Conservation (phyloP, 1,139 yeast genomes). For the Blastobotrys apis region DNA sequence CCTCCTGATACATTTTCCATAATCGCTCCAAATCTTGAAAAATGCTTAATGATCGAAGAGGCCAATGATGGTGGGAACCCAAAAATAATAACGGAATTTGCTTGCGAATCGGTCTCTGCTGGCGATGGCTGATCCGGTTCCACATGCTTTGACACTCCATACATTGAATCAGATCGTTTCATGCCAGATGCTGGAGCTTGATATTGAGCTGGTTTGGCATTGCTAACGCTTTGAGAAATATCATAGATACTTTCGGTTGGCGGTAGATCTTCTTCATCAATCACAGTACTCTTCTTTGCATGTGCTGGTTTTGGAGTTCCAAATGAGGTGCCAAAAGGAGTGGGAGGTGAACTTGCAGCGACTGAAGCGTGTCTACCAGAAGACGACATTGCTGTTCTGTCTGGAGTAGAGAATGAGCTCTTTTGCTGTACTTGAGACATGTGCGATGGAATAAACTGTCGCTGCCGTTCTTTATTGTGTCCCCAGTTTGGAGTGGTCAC, state of each 20-base stretch:
- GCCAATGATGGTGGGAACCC: constrained; percentile 83
- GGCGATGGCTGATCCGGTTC: not conserved
- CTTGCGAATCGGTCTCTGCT: not conserved
- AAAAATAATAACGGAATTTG: constrained; percentile 69
- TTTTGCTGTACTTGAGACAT: constrained; percentile 22
- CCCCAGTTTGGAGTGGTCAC: constrained; percentile 25
- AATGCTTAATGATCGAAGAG: constrained; percentile 63
- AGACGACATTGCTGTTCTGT: constrained; percentile 17
- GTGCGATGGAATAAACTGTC: constrained; percentile 23
- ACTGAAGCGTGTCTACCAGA: constrained; percentile 15
- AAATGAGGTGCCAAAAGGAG: constrained; percentile 22
- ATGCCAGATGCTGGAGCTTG: not conserved
- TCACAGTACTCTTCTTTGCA: constrained; percentile 19
- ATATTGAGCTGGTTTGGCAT: not conserved
- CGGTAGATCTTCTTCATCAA: constrained; percentile 34
- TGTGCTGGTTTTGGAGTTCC: constrained; percentile 32
- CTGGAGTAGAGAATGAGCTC: constrained; percentile 22
- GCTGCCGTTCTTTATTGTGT: constrained; percentile 18
- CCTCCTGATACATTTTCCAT: constrained; percentile 55
- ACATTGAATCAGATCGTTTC: constrained; percentile 8
- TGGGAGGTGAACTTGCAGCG: constrained; percentile 16
- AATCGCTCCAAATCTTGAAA: constrained; percentile 74
- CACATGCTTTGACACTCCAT: not conserved
- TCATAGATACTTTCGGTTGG: constrained; percentile 36
- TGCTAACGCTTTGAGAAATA: no score